Percentiles rank a stretch among this genome's conserved stretches.
These are phyloP conservation scores for Solanum raphanifolium DNA, from an alignment of 257 asterid genomes.

Conservation along the genomic window DNA sequence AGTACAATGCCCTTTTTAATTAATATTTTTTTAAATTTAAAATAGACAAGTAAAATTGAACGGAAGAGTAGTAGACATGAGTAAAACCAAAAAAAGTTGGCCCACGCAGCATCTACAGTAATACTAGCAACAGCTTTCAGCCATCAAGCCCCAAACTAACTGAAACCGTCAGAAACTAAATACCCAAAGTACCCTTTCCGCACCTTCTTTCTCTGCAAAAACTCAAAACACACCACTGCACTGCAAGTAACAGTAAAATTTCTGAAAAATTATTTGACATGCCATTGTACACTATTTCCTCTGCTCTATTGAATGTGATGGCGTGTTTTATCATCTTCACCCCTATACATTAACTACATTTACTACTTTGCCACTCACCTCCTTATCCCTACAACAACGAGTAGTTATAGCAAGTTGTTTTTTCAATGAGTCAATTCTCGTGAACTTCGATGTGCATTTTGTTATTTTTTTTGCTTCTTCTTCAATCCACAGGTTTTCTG, in stretches of 20 bases:
- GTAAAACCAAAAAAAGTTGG: neutral
- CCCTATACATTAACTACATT: constrained; percentile 45
- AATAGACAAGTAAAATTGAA: neutral
- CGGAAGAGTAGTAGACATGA: accelerated
- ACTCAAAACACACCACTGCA: neutral
- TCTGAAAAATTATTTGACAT: neutral
- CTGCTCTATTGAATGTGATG: constrained; percentile 22
- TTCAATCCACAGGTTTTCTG: constrained; percentile 54
- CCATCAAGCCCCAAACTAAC: constrained; percentile 12
- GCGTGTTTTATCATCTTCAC: constrained; percentile 19
- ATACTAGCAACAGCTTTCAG: neutral
- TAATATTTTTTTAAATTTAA: too few species aligned
- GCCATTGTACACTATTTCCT: neutral
- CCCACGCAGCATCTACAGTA: constrained; percentile 3
- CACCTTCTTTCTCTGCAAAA: neutral
- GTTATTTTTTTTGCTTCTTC: constrained; percentile 28
- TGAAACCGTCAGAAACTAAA: constrained; percentile 21
- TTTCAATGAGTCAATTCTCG: constrained; percentile 29
- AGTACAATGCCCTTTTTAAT: too few species aligned
- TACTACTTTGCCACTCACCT: constrained; percentile 28
- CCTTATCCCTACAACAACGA: constrained; percentile 8
- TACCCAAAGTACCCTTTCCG: constrained; percentile 11
- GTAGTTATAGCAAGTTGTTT: neutral
- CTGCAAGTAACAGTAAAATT: constrained; percentile 11
- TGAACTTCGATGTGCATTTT: constrained; percentile 23